phyloP scores from a whole-genome alignment of 2,329 filamentous ascomycete species.

The Aspergillus eucalypticola region DNA sequence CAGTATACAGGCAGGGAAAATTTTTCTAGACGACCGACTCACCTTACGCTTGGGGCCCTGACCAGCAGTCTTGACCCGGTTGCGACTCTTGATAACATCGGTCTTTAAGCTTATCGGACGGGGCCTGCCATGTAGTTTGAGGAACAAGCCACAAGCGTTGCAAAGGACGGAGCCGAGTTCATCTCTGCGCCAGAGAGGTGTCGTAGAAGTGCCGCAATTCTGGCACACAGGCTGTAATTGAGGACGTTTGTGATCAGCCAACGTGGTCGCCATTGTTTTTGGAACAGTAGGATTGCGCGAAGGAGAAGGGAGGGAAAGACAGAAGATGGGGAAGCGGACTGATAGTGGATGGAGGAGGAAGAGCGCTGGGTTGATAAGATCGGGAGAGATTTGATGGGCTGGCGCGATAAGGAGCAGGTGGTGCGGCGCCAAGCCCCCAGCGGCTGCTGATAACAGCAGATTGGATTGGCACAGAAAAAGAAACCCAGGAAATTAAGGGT shows the following conservation, averaged over 20 bases:
- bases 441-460: constrained; percentile 36
- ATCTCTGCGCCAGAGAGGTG: constrained; percentile 95
- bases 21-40: constrained; percentile 33
- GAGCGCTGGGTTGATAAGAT: constrained; percentile 42
- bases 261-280: constrained; percentile 46
- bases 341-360: constrained; percentile 28
- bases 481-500: constrained; percentile 20
- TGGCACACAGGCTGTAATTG: constrained; percentile 90
- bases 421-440: constrained; percentile 39
- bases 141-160: constrained; percentile 96
- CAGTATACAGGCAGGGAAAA: constrained; percentile 20
- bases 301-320: constrained; percentile 23
- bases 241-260: constrained; percentile 54
- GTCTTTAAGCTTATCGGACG: constrained; percentile 97
- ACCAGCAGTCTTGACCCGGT: constrained; percentile 87
- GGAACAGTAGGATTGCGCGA: constrained; percentile 18
- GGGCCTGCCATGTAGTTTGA: constrained; percentile 92
- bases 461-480: constrained; percentile 27
- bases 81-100: constrained; percentile 98
- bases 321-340: constrained; percentile 21
- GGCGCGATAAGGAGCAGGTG: constrained; percentile 50
- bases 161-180: constrained; percentile 93
- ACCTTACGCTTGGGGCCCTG: constrained; percentile 84
- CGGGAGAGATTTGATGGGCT: constrained; percentile 43
- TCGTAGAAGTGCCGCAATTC: constrained; percentile 94